These are phyloP conservation scores for Acer yangbiense DNA, from an alignment of 345 rosid species.

Conservation along the genomic window DNA sequence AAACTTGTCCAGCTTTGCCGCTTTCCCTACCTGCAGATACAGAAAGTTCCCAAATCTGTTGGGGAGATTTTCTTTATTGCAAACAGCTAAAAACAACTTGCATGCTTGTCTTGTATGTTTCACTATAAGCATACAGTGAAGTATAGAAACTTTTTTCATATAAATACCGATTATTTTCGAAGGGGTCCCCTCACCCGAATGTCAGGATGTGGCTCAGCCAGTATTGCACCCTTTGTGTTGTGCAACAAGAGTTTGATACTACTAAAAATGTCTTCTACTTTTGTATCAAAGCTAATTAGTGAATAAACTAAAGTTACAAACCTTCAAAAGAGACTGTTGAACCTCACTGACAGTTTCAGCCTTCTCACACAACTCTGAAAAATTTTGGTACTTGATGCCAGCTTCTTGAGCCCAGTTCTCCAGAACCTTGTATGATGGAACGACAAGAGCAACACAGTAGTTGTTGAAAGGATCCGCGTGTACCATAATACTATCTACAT, in stretches of 20 bases:
- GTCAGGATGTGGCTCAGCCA: no score
- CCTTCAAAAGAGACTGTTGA: slow-evolving; percentile 66
- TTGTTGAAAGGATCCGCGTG: slow-evolving; percentile 69
- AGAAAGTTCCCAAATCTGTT: not conserved
- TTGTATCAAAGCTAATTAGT: not conserved
- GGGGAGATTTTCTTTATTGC: not conserved
- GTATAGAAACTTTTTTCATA: not conserved
- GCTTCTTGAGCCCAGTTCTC: slow-evolving; percentile 77
- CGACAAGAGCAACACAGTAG: slow-evolving; percentile 77
- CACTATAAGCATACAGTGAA: not conserved
- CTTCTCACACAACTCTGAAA: slow-evolving; percentile 64
- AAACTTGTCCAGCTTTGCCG: slow-evolving; percentile 67
- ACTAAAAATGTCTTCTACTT: not conserved
- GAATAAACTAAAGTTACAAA: slow-evolving; percentile 25
- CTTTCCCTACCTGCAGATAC: slow-evolving; percentile 60
- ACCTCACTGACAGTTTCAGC: slow-evolving; percentile 67
- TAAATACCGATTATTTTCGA: not conserved
- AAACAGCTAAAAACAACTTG: not conserved
- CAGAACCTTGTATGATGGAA: slow-evolving; percentile 56
- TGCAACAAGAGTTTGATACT: not conserved
- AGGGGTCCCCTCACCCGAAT: no score
- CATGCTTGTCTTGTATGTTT: not conserved
- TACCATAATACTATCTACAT: slow-evolving; percentile 77
- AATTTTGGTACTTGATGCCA: slow-evolving; percentile 41
- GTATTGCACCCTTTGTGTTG: no score